These are phyloP conservation scores for Biscutella laevigata DNA, from an alignment of 441 rosid genomes.

Conservation along the genomic window DNA sequence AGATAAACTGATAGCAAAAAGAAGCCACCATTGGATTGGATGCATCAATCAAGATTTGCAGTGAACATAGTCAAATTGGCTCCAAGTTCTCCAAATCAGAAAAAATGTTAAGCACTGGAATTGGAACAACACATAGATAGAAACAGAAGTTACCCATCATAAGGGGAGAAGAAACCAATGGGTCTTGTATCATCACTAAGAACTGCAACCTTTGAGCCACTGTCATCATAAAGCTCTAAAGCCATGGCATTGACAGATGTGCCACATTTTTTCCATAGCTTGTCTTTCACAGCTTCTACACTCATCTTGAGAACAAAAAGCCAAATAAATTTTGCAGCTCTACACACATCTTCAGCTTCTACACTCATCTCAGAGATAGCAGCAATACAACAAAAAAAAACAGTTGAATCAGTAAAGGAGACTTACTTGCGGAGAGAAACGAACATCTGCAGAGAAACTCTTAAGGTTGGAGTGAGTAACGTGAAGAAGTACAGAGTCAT, in stretches of 20 bases:
- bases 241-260: constrained; percentile 68
- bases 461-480: constrained; percentile 81
- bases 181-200: constrained; percentile 51
- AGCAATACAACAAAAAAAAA: neutral
- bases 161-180: constrained; percentile 73
- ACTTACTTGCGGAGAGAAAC: constrained; percentile 70
- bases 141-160: constrained; percentile 48
- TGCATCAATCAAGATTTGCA: too few relatives aligned
- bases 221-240: constrained; percentile 73
- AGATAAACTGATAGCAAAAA: neutral
- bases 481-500: constrained; percentile 59
- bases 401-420: neutral
- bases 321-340: too few relatives aligned
- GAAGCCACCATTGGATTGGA: constrained; percentile 1
- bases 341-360: too few relatives aligned
- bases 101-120: neutral
- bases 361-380: neutral
- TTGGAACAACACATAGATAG: too few relatives aligned
- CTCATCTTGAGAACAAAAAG: constrained; percentile 28
- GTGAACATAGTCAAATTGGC: constrained; percentile 4
- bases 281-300: constrained; percentile 83
- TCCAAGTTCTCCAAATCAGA: neutral
- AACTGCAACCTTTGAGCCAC: constrained; percentile 46
- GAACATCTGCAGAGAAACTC: constrained; percentile 57
- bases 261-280: constrained; percentile 89